A percentile compares a stretch with the other conserved stretches of the same genome.
These are phyloP conservation scores for Hymenoscyphus fraxineus DNA, from an alignment of 2,329 filamentous ascomycete species.

Conservation along the genomic window DNA sequence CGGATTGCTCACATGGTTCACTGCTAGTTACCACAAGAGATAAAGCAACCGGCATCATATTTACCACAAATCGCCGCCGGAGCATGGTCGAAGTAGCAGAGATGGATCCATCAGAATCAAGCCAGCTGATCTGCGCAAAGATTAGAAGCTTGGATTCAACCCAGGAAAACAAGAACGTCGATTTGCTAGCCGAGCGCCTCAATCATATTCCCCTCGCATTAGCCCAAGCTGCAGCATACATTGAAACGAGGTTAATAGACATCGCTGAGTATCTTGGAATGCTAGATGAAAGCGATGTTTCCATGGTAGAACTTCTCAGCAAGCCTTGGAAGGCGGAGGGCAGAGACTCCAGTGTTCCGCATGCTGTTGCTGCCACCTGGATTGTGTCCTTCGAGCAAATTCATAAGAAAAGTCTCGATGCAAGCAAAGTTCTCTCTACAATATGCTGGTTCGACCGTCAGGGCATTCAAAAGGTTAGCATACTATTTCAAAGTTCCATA, in stretches of 20 bases:
- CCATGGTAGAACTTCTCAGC: neutral
- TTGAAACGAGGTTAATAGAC: neutral
- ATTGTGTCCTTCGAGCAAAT: neutral
- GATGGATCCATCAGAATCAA: neutral
- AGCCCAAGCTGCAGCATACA: neutral
- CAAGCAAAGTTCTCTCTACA: neutral
- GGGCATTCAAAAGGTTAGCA: neutral
- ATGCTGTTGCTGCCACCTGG: neutral
- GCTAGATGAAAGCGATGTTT: neutral
- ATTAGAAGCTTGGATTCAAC: neutral
- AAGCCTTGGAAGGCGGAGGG: neutral
- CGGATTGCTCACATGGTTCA: neutral
- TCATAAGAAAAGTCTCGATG: too few species aligned
- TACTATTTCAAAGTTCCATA: too few species aligned
- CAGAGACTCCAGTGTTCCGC: neutral
- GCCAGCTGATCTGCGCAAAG: neutral
- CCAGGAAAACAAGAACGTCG: neutral
- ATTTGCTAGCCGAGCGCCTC: neutral
- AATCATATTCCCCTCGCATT: neutral
- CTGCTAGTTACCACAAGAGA: neutral
- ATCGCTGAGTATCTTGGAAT: neutral
- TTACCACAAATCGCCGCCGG: neutral
- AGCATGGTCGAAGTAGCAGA: neutral
- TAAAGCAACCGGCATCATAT: neutral
- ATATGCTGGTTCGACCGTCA: neutral